Percentiles rank a stretch among this genome's conserved stretches.
Evolutionary conservation across 2,329 filamentous ascomycete genomes (phyloP).

Genomic region (Aspergillus fijiensis): DNA sequence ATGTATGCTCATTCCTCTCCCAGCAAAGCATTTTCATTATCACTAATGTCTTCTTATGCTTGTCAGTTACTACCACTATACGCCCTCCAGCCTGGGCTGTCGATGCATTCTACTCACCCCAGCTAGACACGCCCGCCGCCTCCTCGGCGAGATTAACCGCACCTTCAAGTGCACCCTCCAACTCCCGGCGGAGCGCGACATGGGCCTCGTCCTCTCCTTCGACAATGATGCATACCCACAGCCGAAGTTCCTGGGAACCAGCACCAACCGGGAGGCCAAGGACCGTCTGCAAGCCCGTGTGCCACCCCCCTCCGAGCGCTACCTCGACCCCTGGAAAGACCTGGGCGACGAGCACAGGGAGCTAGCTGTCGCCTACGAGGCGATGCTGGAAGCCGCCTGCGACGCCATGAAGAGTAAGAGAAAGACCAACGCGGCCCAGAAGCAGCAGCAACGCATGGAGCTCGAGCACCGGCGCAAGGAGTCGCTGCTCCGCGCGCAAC

Average conservation of each 20-base stretch:
- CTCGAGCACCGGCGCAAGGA: conserved; percentile 55
- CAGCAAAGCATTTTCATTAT: background rate
- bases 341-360: conserved; percentile 13
- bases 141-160: conserved; percentile 65
- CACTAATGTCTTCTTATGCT: background rate
- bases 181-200: conserved; percentile 57
- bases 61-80: conserved; percentile 65
- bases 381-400: conserved; percentile 55
- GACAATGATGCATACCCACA: conserved; percentile 58
- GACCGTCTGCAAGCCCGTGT: conserved; percentile 36
- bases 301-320: conserved; percentile 17
- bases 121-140: conserved; percentile 61
- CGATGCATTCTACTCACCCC: conserved; percentile 67
- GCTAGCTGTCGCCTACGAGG: conserved; percentile 25
- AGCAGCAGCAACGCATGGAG: conserved; percentile 48
- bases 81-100: conserved; percentile 47
- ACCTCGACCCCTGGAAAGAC: background rate
- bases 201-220: conserved; percentile 64
- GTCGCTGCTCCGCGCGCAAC: conserved; percentile 64
- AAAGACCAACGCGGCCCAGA: conserved; percentile 51
- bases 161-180: conserved; percentile 51
- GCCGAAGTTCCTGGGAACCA: conserved; percentile 67
- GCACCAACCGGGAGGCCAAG: conserved; percentile 48
- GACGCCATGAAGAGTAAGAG: conserved; percentile 52
- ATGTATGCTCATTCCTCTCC: conserved; percentile 58